phyloP scores from a whole-genome alignment of 331 rosid species.

The Telfairia occidentalis region DNA sequence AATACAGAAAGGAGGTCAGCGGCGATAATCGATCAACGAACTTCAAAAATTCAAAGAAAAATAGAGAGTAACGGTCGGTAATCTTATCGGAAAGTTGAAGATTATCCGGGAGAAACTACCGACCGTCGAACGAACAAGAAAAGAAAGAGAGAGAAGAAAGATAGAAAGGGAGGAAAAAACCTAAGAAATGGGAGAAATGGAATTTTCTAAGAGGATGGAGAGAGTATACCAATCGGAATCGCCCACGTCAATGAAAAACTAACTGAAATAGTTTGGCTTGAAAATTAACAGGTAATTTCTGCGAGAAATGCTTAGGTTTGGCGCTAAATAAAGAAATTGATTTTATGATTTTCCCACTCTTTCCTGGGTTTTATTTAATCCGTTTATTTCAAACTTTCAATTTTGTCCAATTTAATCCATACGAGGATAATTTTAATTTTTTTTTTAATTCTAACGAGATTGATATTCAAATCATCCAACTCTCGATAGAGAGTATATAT shows the following conservation, averaged over 20 bases:
- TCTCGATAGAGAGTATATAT: too few species aligned
- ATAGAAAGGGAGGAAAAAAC: conserved; percentile 15
- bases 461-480: too few species aligned
- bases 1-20: not conserved
- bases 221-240: conserved; percentile 16
- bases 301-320: not conserved
- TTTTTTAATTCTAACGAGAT: too few species aligned
- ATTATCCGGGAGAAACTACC: conserved; percentile 43
- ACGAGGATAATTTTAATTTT: too few species aligned
- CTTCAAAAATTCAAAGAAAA: not conserved
- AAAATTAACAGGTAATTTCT: not conserved
- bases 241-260: conserved; percentile 28
- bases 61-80: conserved; percentile 33
- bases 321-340: conserved; percentile 1
- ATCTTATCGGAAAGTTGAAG: conserved; percentile 17
- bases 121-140: conserved; percentile 33
- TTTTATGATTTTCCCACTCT: not conserved
- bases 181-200: conserved; percentile 27
- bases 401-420: too few species aligned
- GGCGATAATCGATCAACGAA: not conserved
- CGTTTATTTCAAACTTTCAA: not conserved
- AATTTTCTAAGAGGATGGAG: conserved; percentile 20
- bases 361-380: not conserved
- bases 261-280: conserved; percentile 1
- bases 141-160: not conserved